Evolutionary conservation across 2,329 filamentous ascomycete species (phyloP).

Genomic region (Thermomyces lanuginosus): DNA sequence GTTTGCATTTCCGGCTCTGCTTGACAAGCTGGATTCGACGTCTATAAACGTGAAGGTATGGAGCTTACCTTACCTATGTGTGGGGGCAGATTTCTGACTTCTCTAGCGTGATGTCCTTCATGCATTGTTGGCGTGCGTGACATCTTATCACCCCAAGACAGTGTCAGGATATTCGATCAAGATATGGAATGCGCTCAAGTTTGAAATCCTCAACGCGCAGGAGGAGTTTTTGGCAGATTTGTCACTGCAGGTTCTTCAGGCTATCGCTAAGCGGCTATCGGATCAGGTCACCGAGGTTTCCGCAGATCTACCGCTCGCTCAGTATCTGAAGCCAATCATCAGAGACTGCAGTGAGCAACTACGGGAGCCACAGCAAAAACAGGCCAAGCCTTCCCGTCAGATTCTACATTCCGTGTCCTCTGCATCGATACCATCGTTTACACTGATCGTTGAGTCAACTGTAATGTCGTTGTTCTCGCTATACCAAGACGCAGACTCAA

Average conservation of each 20-base stretch:
- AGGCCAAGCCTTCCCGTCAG: slow-evolving; percentile 47
- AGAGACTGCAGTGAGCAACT: slow-evolving; percentile 54
- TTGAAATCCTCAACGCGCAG: slow-evolving; percentile 50
- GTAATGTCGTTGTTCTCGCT: slow-evolving; percentile 42
- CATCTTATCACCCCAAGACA: slow-evolving; percentile 42
- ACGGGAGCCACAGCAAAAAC: slow-evolving; percentile 51
- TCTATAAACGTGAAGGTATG: slow-evolving; percentile 49
- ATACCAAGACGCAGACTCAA: slow-evolving; percentile 44
- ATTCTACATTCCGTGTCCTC: slow-evolving; percentile 42
- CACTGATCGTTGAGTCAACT: slow-evolving; percentile 39
- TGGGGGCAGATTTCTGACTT: slow-evolving; percentile 9
- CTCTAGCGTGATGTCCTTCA: slow-evolving; percentile 46
- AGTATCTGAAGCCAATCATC: slow-evolving; percentile 43
- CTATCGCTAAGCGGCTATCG: slow-evolving; percentile 41
- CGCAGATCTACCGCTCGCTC: slow-evolving; percentile 31
- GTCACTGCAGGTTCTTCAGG: slow-evolving; percentile 38
- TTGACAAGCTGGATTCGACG: slow-evolving; percentile 54
- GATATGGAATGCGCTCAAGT: slow-evolving; percentile 53
- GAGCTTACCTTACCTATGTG: background rate
- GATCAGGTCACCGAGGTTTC: slow-evolving; percentile 21
- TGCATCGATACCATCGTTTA: slow-evolving; percentile 39
- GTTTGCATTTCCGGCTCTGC: slow-evolving; percentile 47
- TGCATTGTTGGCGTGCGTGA: slow-evolving; percentile 43
- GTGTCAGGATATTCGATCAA: slow-evolving; percentile 48
- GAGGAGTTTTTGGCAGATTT: slow-evolving; percentile 49